phyloP scores from a whole-genome alignment of 805 yeast genomes.

The Saccharomycopsis javanensis region DNA sequence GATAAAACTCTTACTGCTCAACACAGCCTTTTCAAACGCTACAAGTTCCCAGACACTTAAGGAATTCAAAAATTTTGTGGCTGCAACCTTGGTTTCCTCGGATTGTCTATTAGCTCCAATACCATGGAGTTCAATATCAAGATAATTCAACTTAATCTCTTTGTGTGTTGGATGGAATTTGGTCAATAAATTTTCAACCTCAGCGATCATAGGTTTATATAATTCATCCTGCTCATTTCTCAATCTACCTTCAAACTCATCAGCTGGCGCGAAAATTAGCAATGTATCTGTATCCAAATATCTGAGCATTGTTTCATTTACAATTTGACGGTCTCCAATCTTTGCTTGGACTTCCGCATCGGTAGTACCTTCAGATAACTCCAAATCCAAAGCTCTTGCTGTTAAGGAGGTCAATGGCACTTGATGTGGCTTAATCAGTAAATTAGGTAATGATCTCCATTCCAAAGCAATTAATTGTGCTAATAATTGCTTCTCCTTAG shows the following conservation, averaged over 20 bases:
- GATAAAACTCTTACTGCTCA: slow-evolving; percentile 77
- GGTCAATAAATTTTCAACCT: slow-evolving; percentile 53
- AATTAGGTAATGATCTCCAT: slow-evolving; percentile 67
- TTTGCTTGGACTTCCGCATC: slow-evolving; percentile 43
- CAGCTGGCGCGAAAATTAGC: slow-evolving; percentile 69
- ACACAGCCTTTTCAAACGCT: slow-evolving; percentile 82
- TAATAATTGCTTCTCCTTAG: slow-evolving; percentile 45
- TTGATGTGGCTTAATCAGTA: slow-evolving; percentile 62
- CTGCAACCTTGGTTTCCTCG: slow-evolving; percentile 49
- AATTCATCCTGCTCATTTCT: slow-evolving; percentile 70
- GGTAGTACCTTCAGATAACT: slow-evolving; percentile 25
- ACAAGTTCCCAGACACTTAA: slow-evolving; percentile 72
- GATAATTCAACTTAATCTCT: slow-evolving; percentile 37
- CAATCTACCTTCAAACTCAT: slow-evolving; percentile 75
- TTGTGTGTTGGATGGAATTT: slow-evolving; percentile 23
- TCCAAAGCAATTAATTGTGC: slow-evolving; percentile 78
- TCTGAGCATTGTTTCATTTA: slow-evolving; percentile 54
- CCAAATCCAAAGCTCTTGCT: slow-evolving; percentile 77
- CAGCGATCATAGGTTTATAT: slow-evolving; percentile 64
- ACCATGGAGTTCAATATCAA: slow-evolving; percentile 80
- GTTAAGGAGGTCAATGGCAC: slow-evolving; percentile 83
- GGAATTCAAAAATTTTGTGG: slow-evolving; percentile 49
- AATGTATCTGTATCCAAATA: slow-evolving; percentile 93
- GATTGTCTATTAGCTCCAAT: slow-evolving; percentile 72
- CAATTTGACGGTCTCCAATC: slow-evolving; percentile 48